These are phyloP conservation scores for Mortierella sp. DNA, from an alignment of 371 early-diverging fungal genomes.

Conservation along the genomic window DNA sequence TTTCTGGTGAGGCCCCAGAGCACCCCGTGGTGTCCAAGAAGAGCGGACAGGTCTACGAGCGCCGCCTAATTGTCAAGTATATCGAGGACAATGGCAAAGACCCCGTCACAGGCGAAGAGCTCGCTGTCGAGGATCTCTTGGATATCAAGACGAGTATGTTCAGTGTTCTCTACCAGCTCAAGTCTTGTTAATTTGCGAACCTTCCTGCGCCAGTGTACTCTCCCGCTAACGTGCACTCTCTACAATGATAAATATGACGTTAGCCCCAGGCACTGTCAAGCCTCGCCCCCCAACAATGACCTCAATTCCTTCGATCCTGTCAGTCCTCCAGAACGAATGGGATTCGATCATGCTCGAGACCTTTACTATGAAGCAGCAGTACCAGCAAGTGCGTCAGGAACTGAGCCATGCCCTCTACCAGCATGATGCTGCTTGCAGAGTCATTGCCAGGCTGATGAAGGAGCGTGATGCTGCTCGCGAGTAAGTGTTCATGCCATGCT, in stretches of 20 bases:
- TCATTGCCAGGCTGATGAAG: constrained; percentile 90
- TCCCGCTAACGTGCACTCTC: too few species aligned
- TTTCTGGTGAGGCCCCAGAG: constrained; percentile 92
- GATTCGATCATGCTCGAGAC: constrained; percentile 94
- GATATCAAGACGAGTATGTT: constrained; percentile 73
- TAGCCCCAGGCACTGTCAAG: constrained; percentile 77
- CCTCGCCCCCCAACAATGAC: constrained; percentile 92
- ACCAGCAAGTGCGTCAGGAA: constrained; percentile 91
- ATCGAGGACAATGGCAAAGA: constrained; percentile 86
- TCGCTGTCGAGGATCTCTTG: constrained; percentile 84
- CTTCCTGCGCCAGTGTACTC: too few species aligned
- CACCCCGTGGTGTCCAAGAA: constrained; percentile 90
- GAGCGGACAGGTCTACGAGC: constrained; percentile 89
- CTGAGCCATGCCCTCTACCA: constrained; percentile 93
- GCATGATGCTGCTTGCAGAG: constrained; percentile 94
- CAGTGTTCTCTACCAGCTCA: background rate
- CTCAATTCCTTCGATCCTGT: constrained; percentile 92
- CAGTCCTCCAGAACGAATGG: constrained; percentile 94
- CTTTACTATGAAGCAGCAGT: constrained; percentile 90
- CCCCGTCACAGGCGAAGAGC: constrained; percentile 83
- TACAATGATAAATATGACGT: too few species aligned
- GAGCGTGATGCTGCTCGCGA: constrained; percentile 93
- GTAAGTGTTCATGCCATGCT: constrained; percentile 39
- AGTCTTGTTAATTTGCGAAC: too few species aligned
- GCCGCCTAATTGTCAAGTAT: constrained; percentile 87